A percentile compares a stretch with the other conserved stretches of the same genome.
Evolutionary conservation across 169 alveolate genomes (phyloP).

Genomic region (Eimeria acervulina): DNA sequence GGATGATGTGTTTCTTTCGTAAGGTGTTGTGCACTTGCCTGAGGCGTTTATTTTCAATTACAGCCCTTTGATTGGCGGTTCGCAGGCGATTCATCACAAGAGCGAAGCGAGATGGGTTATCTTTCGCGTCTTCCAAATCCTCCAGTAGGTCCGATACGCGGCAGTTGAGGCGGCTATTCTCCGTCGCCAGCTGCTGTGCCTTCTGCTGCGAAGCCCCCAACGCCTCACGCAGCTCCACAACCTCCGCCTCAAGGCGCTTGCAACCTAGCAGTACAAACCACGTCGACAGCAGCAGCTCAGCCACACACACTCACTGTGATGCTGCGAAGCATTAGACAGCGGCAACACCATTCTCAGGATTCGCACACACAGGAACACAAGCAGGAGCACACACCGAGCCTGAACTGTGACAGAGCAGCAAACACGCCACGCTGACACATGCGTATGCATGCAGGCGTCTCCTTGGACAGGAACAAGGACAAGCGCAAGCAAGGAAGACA

Average conservation of each 20-base stretch:
- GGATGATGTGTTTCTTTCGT: neutral
- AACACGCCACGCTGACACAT: neutral
- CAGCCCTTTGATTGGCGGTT: slow-evolving; percentile 51
- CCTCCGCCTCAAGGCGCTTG: slow-evolving; percentile 63
- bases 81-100: slow-evolving; percentile 74
- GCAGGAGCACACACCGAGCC: neutral
- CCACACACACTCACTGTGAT: neutral
- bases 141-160: slow-evolving; percentile 47
- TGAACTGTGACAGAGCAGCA: neutral
- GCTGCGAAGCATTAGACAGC: neutral
- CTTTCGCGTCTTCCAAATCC: slow-evolving; percentile 80
- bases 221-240: slow-evolving; percentile 47
- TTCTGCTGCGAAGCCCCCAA: slow-evolving; percentile 53
- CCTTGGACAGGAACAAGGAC: neutral
- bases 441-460: neutral
- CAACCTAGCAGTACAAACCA: slow-evolving; percentile 27
- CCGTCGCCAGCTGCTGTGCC: slow-evolving; percentile 68
- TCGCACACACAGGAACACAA: neutral
- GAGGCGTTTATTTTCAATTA: slow-evolving; percentile 70
- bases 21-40: slow-evolving; percentile 24
- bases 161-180: slow-evolving; percentile 69
- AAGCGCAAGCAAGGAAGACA: neutral
- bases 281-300: neutral
- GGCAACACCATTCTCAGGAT: neutral
- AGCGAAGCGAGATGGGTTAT: slow-evolving; percentile 77